Evolutionary conservation across 1,284 basidiomycete species (phyloP).

Genomic region (Phaffia rhodozyma): DNA sequence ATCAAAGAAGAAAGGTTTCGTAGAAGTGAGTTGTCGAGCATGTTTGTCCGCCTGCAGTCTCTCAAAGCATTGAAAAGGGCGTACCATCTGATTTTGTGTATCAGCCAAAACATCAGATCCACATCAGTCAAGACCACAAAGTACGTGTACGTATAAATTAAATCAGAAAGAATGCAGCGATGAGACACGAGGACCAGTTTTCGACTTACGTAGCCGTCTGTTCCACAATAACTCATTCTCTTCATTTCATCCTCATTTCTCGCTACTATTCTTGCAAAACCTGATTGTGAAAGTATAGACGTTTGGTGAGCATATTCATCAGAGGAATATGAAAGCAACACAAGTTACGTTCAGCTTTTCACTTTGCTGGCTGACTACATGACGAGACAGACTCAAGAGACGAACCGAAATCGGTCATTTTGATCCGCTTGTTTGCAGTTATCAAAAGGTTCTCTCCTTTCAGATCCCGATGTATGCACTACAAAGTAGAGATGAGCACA

Average conservation of each 20-base stretch:
- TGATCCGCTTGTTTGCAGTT: slow-evolving; percentile 82
- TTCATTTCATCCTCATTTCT: slow-evolving; percentile 81
- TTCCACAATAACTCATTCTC: slow-evolving; percentile 89
- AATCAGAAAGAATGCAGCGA: not conserved
- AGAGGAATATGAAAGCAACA: no score
- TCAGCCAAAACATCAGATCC: not conserved
- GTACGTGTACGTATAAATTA: not conserved
- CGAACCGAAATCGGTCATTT: slow-evolving; percentile 94
- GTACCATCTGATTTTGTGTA: not conserved
- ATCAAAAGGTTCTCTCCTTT: slow-evolving; percentile 93
- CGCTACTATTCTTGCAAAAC: slow-evolving; percentile 69
- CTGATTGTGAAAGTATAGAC: not conserved
- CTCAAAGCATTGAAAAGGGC: not conserved
- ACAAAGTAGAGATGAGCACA: not conserved
- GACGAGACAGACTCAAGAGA: not conserved
- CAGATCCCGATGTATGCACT: slow-evolving; percentile 58
- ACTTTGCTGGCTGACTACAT: no score
- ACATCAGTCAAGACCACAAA: not conserved
- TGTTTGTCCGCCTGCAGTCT: not conserved
- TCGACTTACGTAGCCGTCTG: slow-evolving; percentile 72
- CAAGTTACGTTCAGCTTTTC: no score
- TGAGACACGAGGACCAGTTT: not conserved
- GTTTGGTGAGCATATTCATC: no score
- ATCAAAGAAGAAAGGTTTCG: not conserved
- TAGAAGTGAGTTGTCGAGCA: not conserved